phyloP scores from a whole-genome alignment of 2,329 filamentous ascomycete genomes.

The Penicillium fuscoglaucum region DNA sequence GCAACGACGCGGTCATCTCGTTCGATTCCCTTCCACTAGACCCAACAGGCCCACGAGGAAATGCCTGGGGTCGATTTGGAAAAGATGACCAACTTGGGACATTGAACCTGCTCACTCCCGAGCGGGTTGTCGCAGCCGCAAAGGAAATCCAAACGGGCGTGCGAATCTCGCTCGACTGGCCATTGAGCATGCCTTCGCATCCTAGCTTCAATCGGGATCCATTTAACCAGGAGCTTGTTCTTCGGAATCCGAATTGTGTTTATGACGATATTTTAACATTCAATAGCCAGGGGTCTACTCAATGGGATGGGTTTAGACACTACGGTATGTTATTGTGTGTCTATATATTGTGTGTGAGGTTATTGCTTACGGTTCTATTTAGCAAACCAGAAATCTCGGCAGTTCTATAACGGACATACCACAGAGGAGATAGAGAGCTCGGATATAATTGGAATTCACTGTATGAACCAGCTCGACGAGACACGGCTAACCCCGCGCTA shows the following conservation, averaged over 20 bases:
- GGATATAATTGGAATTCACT: slow-evolving; percentile 22
- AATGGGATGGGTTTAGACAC: slow-evolving; percentile 31
- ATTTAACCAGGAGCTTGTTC: slow-evolving; percentile 24
- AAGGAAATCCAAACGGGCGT: slow-evolving; percentile 44
- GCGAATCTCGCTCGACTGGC: slow-evolving; percentile 29
- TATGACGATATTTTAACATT: slow-evolving; percentile 27
- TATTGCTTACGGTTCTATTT: neutral
- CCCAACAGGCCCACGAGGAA: slow-evolving; percentile 49
- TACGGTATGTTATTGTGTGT: slow-evolving; percentile 15
- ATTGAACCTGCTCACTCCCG: slow-evolving; percentile 54
- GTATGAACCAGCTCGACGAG: slow-evolving; percentile 7
- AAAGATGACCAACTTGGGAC: slow-evolving; percentile 54
- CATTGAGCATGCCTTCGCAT: slow-evolving; percentile 25
- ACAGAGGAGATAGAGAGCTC: slow-evolving; percentile 24
- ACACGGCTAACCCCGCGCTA: neutral
- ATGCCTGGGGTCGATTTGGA: slow-evolving; percentile 59
- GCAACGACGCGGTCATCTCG: neutral
- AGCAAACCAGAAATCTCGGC: slow-evolving; percentile 23
- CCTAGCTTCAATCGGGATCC: slow-evolving; percentile 28
- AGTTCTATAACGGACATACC: slow-evolving; percentile 28
- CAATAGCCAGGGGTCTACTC: slow-evolving; percentile 26
- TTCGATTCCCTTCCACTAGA: slow-evolving; percentile 25
- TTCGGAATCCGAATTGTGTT: slow-evolving; percentile 22
- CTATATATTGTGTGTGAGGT: no score
- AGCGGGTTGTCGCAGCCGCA: slow-evolving; percentile 44